Conservation (phyloP, 2,329 filamentous ascomycete genomes). For the Dothideomycetes sp. region DNA sequence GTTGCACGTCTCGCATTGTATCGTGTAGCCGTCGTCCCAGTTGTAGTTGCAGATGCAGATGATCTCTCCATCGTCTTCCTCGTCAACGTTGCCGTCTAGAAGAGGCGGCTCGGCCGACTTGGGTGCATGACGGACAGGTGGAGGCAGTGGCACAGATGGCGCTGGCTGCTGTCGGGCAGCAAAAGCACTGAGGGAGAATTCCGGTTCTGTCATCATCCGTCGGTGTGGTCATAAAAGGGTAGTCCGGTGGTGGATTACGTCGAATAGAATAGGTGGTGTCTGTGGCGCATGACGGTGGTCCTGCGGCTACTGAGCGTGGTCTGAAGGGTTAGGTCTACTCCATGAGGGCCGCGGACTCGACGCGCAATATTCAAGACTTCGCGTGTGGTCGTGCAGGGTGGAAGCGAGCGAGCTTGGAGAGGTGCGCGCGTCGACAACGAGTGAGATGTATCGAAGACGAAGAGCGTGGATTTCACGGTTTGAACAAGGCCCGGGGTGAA, state of each 20-base stretch:
- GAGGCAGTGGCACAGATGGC: not conserved
- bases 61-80: constrained; percentile 83
- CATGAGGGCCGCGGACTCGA: not conserved
- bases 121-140: not conserved
- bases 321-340: not conserved
- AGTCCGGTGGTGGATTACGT: not conserved
- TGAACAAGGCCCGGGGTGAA: not conserved
- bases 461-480: not conserved
- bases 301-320: not conserved
- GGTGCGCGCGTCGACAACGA: not conserved
- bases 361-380: not conserved
- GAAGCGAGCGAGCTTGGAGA: not conserved
- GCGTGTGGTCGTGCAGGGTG: not conserved
- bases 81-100: constrained; percentile 16
- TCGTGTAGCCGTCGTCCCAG: constrained; percentile 95
- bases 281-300: constrained; percentile 1
- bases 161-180: not conserved
- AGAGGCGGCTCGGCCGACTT: not conserved
- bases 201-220: not conserved
- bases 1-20: constrained; percentile 90
- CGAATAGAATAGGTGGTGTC: not conserved
- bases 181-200: not conserved
- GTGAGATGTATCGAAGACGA: not conserved
- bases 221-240: not conserved
- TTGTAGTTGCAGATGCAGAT: constrained; percentile 92